Evolutionary conservation across 2,329 filamentous ascomycete species (phyloP).

Genomic region (Claviceps pazoutovae): DNA sequence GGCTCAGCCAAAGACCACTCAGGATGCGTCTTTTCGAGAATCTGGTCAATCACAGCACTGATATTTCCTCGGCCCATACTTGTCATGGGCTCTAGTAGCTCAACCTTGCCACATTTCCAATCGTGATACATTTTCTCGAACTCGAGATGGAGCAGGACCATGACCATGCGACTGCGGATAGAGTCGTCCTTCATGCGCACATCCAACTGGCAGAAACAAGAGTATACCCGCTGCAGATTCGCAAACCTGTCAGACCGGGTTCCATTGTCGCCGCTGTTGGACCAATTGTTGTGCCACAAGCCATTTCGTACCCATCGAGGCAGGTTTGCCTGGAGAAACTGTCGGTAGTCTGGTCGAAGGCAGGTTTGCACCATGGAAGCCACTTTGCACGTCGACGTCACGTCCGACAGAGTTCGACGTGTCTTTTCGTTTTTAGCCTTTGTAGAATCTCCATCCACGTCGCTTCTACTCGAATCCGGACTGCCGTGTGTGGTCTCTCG

Average conservation of each 20-base stretch:
- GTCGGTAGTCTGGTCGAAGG: neutral
- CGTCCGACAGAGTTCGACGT: neutral
- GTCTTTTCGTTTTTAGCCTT: neutral
- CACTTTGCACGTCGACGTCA: neutral
- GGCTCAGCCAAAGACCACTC: neutral
- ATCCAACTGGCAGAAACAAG: neutral
- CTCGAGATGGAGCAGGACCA: slow-evolving; percentile 1
- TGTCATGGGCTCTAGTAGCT: neutral
- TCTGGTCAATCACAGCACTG: neutral
- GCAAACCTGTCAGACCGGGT: neutral
- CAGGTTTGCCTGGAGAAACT: neutral
- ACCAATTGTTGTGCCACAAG: neutral
- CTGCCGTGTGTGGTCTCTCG: neutral
- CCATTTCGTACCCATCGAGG: neutral
- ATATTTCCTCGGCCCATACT: neutral
- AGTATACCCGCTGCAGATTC: neutral
- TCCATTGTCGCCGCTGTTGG: neutral
- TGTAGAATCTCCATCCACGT: neutral
- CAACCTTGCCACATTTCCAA: neutral
- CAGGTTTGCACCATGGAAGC: neutral
- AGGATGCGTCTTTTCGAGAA: neutral
- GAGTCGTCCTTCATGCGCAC: neutral
- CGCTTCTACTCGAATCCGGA: neutral
- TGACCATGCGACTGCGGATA: neutral
- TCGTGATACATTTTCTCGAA: neutral